Percentiles rank a stretch among this genome's conserved stretches.
Evolutionary conservation across 2,329 filamentous ascomycete species (phyloP).

Genomic region (Annulohypoxylon truncatum): DNA sequence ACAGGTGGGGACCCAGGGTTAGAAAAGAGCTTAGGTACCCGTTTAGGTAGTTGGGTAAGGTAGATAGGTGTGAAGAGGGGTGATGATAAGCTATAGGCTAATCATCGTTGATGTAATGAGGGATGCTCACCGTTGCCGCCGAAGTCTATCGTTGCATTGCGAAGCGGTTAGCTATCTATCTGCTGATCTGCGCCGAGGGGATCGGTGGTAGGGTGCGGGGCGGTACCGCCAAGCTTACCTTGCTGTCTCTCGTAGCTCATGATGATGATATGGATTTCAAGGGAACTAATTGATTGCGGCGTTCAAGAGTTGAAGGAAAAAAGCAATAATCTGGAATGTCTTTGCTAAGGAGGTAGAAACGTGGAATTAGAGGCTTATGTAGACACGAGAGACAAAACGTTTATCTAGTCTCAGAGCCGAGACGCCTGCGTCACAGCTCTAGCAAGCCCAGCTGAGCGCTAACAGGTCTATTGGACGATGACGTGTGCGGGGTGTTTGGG

Average conservation of each 20-base stretch:
- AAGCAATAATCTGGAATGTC: background rate
- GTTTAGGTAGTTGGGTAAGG: background rate
- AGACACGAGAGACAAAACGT: conserved; percentile 9
- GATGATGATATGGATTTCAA: background rate
- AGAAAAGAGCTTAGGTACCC: conserved; percentile 5
- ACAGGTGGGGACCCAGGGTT: background rate
- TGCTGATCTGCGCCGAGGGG: conserved; percentile 27
- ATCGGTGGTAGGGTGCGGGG: conserved; percentile 26
- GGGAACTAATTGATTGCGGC: background rate
- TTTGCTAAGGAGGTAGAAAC: background rate
- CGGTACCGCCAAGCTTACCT: conserved; percentile 30
- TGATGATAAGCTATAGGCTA: background rate
- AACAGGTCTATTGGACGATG: conserved; percentile 41
- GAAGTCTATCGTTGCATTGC: conserved; percentile 39
- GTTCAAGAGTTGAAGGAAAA: background rate
- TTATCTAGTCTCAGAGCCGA: conserved; percentile 28
- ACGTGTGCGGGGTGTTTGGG: conserved; percentile 45
- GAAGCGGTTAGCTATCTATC: conserved; percentile 21
- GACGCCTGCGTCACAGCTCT: conserved; percentile 39
- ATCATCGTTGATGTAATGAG: background rate
- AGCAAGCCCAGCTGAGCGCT: conserved; percentile 26
- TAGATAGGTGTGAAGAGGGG: background rate
- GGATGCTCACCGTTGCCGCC: conserved; percentile 46
- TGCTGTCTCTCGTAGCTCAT: conserved; percentile 37
- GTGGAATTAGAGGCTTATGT: background rate